These are phyloP conservation scores for Rhizodiscina lignyota DNA, from an alignment of 495 filamentous ascomycete genomes.

Conservation along the genomic window DNA sequence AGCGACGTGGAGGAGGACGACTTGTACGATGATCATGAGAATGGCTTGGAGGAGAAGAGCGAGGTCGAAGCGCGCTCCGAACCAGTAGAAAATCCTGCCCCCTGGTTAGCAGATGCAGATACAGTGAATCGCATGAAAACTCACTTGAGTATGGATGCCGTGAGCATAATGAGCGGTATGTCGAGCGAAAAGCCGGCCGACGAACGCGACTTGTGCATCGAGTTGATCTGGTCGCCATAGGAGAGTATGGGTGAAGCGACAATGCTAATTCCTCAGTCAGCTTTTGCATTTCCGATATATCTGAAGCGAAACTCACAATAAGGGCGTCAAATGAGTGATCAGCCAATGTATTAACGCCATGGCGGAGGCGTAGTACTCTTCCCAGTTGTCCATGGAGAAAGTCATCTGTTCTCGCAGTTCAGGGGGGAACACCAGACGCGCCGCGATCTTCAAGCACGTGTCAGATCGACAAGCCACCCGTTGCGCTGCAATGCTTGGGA, in stretches of 20 bases:
- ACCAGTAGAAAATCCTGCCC: slow-evolving; percentile 79
- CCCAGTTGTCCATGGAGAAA: too few species aligned
- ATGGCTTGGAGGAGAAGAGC: slow-evolving; percentile 71
- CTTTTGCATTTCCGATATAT: too few species aligned
- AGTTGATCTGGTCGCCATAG: slow-evolving; percentile 82
- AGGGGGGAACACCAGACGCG: too few species aligned
- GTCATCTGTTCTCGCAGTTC: neutral
- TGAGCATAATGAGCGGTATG: slow-evolving; percentile 94
- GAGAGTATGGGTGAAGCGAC: slow-evolving; percentile 71
- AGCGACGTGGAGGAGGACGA: slow-evolving; percentile 73
- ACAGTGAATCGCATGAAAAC: slow-evolving; percentile 7
- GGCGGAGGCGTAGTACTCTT: too few species aligned
- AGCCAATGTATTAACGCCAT: slow-evolving; percentile 16
- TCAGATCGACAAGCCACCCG: too few species aligned
- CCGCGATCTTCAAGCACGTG: too few species aligned
- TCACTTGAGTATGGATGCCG: slow-evolving; percentile 80
- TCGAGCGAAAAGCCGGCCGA: slow-evolving; percentile 82
- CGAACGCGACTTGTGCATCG: slow-evolving; percentile 63
- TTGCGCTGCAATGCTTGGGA: too few species aligned
- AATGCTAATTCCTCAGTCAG: slow-evolving; percentile 23
- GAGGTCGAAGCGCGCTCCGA: slow-evolving; percentile 67
- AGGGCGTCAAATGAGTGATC: slow-evolving; percentile 20
- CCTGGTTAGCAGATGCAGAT: neutral
- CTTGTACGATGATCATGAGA: slow-evolving; percentile 73
- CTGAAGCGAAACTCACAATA: slow-evolving; percentile 19